phyloP scores from a whole-genome alignment of 331 rosid species.

The Acacia concinna region DNA sequence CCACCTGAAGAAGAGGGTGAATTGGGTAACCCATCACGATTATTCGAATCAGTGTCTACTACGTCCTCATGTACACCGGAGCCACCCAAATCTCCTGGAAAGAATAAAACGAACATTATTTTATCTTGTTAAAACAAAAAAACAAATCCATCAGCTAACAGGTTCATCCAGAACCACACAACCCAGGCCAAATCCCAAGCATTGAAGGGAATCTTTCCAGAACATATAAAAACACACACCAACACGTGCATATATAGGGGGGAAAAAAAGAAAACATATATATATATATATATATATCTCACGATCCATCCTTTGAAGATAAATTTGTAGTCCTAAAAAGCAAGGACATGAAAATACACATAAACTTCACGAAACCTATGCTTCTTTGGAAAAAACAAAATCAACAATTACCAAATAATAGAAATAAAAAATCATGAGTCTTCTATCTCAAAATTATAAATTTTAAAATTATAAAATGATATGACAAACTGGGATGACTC shows the following conservation, averaged over 20 bases:
- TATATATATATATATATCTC: background rate
- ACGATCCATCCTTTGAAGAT: background rate
- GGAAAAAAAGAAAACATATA: too few species aligned
- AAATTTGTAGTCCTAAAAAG: background rate
- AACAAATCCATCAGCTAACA: background rate
- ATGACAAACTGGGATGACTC: background rate
- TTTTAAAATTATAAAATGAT: too few species aligned
- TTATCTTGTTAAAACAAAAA: background rate
- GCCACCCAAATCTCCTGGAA: constrained; percentile 92
- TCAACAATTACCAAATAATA: background rate
- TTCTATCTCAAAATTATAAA: constrained; percentile 8
- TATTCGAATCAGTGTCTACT: constrained; percentile 63
- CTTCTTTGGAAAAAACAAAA: background rate
- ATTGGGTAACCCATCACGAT: constrained; percentile 73
- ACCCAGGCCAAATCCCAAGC: background rate
- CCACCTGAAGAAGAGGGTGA: constrained; percentile 99
- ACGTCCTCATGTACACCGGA: constrained; percentile 74
- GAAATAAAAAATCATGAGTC: constrained; percentile 1
- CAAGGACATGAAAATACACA: background rate
- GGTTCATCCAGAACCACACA: background rate
- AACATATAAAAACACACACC: background rate
- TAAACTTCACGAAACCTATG: background rate
- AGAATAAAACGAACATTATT: background rate
- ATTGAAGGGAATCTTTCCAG: background rate
- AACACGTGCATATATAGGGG: too few species aligned